A percentile compares a stretch with the other conserved stretches of the same genome.
These are phyloP conservation scores for Alternaria triticina DNA, from an alignment of 2,329 filamentous ascomycete genomes.

Conservation along the genomic window DNA sequence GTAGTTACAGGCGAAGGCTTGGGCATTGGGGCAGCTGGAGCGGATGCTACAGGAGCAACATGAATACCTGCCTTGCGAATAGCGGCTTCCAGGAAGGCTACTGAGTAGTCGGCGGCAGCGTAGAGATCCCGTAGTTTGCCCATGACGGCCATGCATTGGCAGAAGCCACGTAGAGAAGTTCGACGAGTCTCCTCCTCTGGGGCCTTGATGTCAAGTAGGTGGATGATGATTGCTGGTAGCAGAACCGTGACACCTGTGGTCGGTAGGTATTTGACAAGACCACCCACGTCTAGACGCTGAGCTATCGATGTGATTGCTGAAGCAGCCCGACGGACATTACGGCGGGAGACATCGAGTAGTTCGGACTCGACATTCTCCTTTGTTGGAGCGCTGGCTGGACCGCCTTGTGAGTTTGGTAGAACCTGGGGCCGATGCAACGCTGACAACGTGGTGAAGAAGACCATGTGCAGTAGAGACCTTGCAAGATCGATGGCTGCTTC, in stretches of 20 bases:
- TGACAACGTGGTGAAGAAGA: slow-evolving; percentile 89
- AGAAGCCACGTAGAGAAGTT: slow-evolving; percentile 79
- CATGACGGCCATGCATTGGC: slow-evolving; percentile 91
- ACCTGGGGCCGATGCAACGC: slow-evolving; percentile 92
- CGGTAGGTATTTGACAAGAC: slow-evolving; percentile 79
- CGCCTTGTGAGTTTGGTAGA: slow-evolving; percentile 71
- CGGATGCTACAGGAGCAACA: slow-evolving; percentile 56
- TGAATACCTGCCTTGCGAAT: slow-evolving; percentile 86
- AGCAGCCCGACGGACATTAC: slow-evolving; percentile 82
- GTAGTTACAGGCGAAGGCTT: slow-evolving; percentile 46
- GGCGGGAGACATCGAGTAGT: slow-evolving; percentile 80
- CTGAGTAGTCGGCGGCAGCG: slow-evolving; percentile 93
- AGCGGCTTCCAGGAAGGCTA: slow-evolving; percentile 89
- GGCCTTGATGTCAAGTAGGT: slow-evolving; percentile 90
- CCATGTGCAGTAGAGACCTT: slow-evolving; percentile 87
- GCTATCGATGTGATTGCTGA: slow-evolving; percentile 86
- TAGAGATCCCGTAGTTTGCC: slow-evolving; percentile 87
- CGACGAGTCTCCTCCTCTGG: slow-evolving; percentile 74
- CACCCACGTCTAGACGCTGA: slow-evolving; percentile 73
- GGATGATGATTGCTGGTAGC: slow-evolving; percentile 90
- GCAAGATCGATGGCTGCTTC: slow-evolving; percentile 70
- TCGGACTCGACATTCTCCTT: slow-evolving; percentile 58
- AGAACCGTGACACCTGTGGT: slow-evolving; percentile 92
- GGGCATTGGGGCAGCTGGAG: slow-evolving; percentile 25
- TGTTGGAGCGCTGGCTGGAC: slow-evolving; percentile 53